A percentile compares a stretch with the other conserved stretches of the same genome.
These are phyloP conservation scores for Cercospora brassicicola DNA, from an alignment of 2,329 filamentous ascomycete species.

Conservation along the genomic window DNA sequence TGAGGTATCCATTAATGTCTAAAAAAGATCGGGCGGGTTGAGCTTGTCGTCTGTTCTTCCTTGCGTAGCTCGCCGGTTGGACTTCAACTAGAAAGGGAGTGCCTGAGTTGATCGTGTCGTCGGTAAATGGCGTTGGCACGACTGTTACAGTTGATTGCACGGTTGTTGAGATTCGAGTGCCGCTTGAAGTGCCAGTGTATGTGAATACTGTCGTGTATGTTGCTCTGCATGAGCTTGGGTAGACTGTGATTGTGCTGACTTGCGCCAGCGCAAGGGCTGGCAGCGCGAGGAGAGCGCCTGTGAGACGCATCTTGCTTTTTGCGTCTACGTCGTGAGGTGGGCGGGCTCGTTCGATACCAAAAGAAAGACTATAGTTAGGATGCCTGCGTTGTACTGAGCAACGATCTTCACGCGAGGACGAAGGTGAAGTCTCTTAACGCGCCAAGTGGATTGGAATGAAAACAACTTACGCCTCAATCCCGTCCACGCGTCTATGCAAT, in stretches of 20 bases:
- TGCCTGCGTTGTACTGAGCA: constrained; percentile 9
- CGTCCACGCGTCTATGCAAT: constrained; percentile 17
- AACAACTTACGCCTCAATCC: constrained; percentile 16
- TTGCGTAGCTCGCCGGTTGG: constrained; percentile 19
- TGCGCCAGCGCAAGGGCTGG: constrained; percentile 21
- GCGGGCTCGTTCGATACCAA: neutral
- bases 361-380: constrained; percentile 21
- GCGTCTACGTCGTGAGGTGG: neutral
- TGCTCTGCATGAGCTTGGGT: constrained; percentile 32
- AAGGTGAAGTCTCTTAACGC: constrained; percentile 10
- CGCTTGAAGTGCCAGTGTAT: constrained; percentile 15
- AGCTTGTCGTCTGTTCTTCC: constrained; percentile 28
- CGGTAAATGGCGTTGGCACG: constrained; percentile 27
- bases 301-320: constrained; percentile 15
- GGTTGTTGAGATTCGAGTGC: constrained; percentile 28
- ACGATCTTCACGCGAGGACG: constrained; percentile 7
- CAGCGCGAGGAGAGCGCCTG: constrained; percentile 21
- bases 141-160: constrained; percentile 36
- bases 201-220: constrained; percentile 19
- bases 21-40: constrained; percentile 30
- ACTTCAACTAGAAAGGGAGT: constrained; percentile 37
- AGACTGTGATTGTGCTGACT: constrained; percentile 34
- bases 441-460: constrained; percentile 25
- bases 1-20: constrained; percentile 38
- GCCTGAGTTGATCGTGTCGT: constrained; percentile 35